Evolutionary conservation across 2,329 filamentous ascomycete genomes (phyloP), one percentile per base, ranked within the genome.

Genomic region (Ceratocystis papillata): DNA sequence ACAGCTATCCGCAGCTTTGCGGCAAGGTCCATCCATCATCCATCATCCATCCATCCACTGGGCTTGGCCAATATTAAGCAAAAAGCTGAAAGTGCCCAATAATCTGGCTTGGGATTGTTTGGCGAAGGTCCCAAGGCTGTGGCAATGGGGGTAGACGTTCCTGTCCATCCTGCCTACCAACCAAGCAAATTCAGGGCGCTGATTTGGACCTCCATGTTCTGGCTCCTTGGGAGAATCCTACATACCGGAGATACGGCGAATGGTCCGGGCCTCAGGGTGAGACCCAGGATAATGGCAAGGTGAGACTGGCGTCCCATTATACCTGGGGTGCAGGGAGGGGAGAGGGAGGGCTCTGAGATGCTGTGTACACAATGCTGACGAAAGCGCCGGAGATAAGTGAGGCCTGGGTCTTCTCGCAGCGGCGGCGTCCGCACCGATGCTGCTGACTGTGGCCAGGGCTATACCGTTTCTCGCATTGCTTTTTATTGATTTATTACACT

Each of bases 51-150:
- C 28, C 28, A 30, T 1, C 28, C 28, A 30, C 33, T 2, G 5
- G 6, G 15, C 45, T 20, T 20, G 20, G 45, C 46, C 46, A 50
- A 25, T 50, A 50, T n/a, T 22, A 50, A 50, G 46, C 6, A 50
- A n/a, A n/a, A 30, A 30, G 25, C 22, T 30, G 22, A 57, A 30
- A 10, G 53, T 17, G 22, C 25, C 53, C 25, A 28, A n/a, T 57
- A 28, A 5, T 57, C 53, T 33, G 46, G 46, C 46, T 50, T 50
- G 53, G 53, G 53, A 37, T 57, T 57, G 22, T 57, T 28, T 30
- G 25, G 53, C 22, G 22, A 57, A 57, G 46, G 53, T 57, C 25
- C 53, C 53, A 57, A 57, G 53, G 30, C 53, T 57, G 3, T 30
- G 53, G 53, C 25, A 57, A 3, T 25, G 46, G 46, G 20, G 46